Evolutionary conservation across 2,329 filamentous ascomycete species (phyloP).

Genomic region (Sarocladium oryzae): DNA sequence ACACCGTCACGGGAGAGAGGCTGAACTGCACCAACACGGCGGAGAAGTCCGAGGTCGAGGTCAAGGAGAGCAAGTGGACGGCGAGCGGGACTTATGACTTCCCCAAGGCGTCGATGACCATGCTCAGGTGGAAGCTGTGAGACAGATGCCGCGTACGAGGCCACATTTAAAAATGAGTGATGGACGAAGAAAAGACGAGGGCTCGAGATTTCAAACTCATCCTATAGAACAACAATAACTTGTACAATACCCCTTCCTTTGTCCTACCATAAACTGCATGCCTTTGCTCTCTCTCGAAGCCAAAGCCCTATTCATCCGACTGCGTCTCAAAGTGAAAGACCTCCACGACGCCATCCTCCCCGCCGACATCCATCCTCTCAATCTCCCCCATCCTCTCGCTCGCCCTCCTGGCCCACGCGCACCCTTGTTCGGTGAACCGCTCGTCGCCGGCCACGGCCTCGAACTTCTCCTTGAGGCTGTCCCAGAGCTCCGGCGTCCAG

Average conservation of each 20-base stretch:
- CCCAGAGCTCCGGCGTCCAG: slow-evolving; percentile 9
- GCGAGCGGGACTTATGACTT: slow-evolving; percentile 58
- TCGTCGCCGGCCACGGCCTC: background rate
- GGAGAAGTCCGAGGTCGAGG: slow-evolving; percentile 52
- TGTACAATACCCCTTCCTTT: too few relatives aligned
- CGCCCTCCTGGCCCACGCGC: background rate
- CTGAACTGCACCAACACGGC: slow-evolving; percentile 58
- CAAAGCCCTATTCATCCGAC: too few relatives aligned
- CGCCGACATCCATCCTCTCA: background rate
- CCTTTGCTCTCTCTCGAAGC: too few relatives aligned
- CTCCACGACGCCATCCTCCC: background rate
- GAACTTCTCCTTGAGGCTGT: slow-evolving; percentile 7
- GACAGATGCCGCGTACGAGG: too few relatives aligned
- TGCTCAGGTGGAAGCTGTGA: slow-evolving; percentile 51
- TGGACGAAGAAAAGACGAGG: too few relatives aligned
- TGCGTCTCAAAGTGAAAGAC: background rate
- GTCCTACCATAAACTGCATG: too few relatives aligned
- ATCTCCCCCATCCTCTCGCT: background rate
- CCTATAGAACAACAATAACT: too few relatives aligned
- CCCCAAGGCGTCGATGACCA: slow-evolving; percentile 62
- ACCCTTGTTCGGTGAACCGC: background rate
- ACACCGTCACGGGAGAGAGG: slow-evolving; percentile 40
- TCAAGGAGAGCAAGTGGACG: slow-evolving; percentile 47
- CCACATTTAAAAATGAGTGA: too few relatives aligned
- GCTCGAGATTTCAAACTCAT: too few relatives aligned